phyloP scores from a whole-genome alignment of 495 filamentous ascomycete species.

The Penicillium arizonense region DNA sequence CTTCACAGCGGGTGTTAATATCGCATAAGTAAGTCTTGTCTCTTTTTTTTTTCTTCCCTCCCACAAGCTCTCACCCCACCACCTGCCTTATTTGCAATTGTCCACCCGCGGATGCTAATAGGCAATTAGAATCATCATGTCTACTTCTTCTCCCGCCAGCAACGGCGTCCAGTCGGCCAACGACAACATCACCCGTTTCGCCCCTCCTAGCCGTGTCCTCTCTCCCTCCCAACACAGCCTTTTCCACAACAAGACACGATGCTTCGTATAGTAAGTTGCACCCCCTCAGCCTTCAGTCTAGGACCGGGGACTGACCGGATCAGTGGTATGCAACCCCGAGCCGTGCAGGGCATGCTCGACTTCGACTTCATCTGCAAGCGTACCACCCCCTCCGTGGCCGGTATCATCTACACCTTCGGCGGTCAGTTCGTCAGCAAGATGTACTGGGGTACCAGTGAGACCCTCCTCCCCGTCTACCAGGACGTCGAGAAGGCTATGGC shows the following conservation, averaged over 20 bases:
- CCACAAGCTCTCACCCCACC: not conserved
- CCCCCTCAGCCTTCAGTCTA: not conserved
- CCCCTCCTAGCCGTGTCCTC: conserved; percentile 85
- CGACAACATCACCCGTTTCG: conserved; percentile 97
- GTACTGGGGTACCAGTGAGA: conserved; percentile 99
- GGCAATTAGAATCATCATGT: conserved; percentile 39
- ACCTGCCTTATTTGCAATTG: conserved; percentile 2
- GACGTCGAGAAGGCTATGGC: conserved; percentile 87
- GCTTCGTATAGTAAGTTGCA: conserved; percentile 85
- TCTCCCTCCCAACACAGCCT: conserved; percentile 86
- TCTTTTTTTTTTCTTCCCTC: not conserved
- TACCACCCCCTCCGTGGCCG: conserved; percentile 90
- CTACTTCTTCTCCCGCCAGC: conserved; percentile 38
- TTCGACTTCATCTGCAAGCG: conserved; percentile 99
- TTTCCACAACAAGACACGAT: conserved; percentile 99
- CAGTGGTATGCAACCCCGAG: conserved; percentile 91
- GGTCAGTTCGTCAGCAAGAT: conserved; percentile 99
- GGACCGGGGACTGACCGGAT: conserved; percentile 1
- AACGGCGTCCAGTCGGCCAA: conserved; percentile 67
- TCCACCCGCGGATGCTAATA: conserved; percentile 9
- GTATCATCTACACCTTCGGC: conserved; percentile 99
- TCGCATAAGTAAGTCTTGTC: conserved; percentile 3
- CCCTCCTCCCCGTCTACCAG: conserved; percentile 97
- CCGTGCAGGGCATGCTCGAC: conserved; percentile 99
- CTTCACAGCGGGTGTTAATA: conserved; percentile 7